Conservation (phyloP, 371 early-diverging fungal genomes). For the Synchytrium microbalum region DNA sequence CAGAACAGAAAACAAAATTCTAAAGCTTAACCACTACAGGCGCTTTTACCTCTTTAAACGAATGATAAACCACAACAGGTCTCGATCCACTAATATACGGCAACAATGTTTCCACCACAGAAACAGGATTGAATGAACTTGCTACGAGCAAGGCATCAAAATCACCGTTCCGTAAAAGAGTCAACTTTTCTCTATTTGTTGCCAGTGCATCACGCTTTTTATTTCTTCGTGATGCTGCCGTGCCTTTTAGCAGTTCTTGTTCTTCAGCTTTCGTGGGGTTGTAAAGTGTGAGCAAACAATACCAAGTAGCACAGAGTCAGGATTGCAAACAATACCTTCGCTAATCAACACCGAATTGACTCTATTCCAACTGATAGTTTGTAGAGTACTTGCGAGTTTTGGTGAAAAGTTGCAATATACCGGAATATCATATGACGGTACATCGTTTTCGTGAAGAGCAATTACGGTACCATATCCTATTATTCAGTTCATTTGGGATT, state of each 20-base stretch:
- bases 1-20: not conserved
- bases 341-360: slow-evolving; percentile 21
- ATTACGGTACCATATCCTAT: slow-evolving; percentile 39
- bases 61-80: slow-evolving; percentile 76
- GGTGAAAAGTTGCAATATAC: slow-evolving; percentile 71
- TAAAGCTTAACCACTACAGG: not conserved
- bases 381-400: slow-evolving; percentile 43
- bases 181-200: not conserved
- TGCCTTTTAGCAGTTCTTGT: not conserved
- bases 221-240: not conserved
- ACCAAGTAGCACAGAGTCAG: not conserved
- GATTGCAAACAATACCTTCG: not conserved
- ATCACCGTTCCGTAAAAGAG: not conserved
- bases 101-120: slow-evolving; percentile 57
- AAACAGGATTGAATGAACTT: slow-evolving; percentile 59
- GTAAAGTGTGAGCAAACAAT: not conserved
- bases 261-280: not conserved
- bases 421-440: slow-evolving; percentile 64
- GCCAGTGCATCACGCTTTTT: not conserved
- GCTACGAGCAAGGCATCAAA: slow-evolving; percentile 56
- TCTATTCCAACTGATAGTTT: slow-evolving; percentile 59
- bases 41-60: slow-evolving; percentile 60
- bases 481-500: slow-evolving; percentile 30
- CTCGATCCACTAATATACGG: slow-evolving; percentile 71
- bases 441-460: slow-evolving; percentile 69